Evolutionary conservation across 495 filamentous ascomycete species (phyloP).

Genomic region (Aspergillus bridgeri): DNA sequence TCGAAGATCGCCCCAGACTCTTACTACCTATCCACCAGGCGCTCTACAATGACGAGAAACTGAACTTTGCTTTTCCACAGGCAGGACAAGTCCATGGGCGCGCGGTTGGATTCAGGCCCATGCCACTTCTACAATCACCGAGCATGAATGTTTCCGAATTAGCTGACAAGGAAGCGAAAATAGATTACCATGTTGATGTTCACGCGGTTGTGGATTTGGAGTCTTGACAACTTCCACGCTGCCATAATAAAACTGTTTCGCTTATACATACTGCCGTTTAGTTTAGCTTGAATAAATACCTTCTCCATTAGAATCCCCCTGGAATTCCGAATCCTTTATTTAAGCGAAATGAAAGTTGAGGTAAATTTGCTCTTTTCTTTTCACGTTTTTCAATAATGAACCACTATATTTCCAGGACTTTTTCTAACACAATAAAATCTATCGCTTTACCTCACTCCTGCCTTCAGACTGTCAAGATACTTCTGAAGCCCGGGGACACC

Average conservation of each 20-base stretch:
- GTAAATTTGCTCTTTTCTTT: no score
- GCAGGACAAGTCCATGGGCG: not conserved
- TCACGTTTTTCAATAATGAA: no score
- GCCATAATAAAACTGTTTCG: no score
- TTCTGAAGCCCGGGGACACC: not conserved
- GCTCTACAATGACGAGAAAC: not conserved
- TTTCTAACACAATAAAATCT: no score
- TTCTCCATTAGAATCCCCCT: no score
- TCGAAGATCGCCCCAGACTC: not conserved
- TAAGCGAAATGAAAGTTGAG: no score
- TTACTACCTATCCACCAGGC: not conserved
- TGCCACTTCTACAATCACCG: not conserved
- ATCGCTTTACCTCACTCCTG: not conserved
- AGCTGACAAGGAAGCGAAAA: not conserved
- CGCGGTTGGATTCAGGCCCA: not conserved
- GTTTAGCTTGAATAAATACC: no score
- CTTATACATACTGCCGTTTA: no score
- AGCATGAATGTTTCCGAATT: not conserved
- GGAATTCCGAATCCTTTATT: no score
- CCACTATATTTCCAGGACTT: no score
- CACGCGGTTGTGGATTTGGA: not conserved
- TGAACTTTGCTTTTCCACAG: not conserved
- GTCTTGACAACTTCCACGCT: not conserved
- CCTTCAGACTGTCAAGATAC: not conserved
- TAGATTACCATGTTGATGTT: not conserved